Evolutionary conservation across 305 asterid genomes (phyloP).

Genomic region (Fraxinus baroniana): DNA sequence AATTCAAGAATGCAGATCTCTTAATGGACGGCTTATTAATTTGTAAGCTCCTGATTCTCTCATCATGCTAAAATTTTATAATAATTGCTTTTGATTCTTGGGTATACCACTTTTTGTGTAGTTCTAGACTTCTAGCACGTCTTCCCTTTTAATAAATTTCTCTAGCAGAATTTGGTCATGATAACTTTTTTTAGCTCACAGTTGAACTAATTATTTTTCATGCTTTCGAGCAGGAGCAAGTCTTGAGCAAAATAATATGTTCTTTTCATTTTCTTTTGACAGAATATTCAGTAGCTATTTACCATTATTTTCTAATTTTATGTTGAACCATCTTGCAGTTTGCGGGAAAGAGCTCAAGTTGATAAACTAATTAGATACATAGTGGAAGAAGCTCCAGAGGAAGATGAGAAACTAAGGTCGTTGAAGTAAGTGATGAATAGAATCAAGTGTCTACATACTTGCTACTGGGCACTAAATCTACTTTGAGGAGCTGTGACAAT

Average conservation of each 20-base stretch:
- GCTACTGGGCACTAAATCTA: neutral
- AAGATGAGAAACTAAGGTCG: slow-evolving; percentile 63
- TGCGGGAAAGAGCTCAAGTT: slow-evolving; percentile 70
- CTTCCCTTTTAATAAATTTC: neutral
- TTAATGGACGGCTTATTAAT: slow-evolving; percentile 87
- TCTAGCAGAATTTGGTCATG: slow-evolving; percentile 11
- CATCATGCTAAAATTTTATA: neutral
- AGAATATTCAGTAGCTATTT: slow-evolving; percentile 14
- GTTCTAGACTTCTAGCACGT: neutral
- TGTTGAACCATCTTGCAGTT: slow-evolving; percentile 44
- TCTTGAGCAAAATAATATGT: neutral
- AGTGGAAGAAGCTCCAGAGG: slow-evolving; percentile 81
- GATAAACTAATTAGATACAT: slow-evolving; percentile 68
- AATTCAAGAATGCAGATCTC: slow-evolving; percentile 94
- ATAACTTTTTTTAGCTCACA: neutral
- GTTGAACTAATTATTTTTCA: neutral
- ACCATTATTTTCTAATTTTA: slow-evolving; percentile 3
- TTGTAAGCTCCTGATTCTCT: slow-evolving; percentile 56
- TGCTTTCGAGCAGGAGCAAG: neutral
- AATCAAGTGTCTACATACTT: slow-evolving; percentile 4
- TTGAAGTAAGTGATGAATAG: slow-evolving; percentile 65
- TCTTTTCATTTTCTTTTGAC: neutral
- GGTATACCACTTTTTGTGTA: slow-evolving; percentile 6
- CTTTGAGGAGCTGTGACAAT: neutral
- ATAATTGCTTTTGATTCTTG: slow-evolving; percentile 3